Evolutionary conservation across 306 rosid genomes (phyloP).

Genomic region (Luffa aegyptiaca): DNA sequence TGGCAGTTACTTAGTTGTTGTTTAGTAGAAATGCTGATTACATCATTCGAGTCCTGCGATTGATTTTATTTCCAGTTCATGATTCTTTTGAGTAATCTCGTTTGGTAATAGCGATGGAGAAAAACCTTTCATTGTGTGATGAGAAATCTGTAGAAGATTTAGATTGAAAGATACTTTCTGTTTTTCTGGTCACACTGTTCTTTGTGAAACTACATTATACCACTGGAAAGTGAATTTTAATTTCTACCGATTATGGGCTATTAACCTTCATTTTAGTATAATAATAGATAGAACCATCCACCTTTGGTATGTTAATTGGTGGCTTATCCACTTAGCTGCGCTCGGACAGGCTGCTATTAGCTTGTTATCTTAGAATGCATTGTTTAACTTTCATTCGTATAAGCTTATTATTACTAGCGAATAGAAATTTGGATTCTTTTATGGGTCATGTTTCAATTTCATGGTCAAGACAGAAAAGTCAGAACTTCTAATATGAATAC

Average conservation of each 20-base stretch:
- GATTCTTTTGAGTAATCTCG: not conserved
- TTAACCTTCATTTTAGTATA: no score
- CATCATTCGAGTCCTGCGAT: not conserved
- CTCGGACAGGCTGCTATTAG: no score
- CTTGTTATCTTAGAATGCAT: not conserved
- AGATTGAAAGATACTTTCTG: not conserved
- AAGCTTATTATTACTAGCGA: not conserved
- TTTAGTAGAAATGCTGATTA: not conserved
- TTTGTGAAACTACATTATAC: not conserved
- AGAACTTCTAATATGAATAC: conserved; percentile 10
- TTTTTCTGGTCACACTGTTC: not conserved
- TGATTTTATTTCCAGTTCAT: not conserved
- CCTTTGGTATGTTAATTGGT: no score
- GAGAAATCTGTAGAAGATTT: not conserved
- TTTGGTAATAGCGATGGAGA: not conserved
- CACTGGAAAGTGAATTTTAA: not conserved
- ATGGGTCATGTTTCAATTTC: not conserved
- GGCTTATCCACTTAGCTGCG: no score
- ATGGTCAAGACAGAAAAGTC: not conserved
- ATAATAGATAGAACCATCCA: no score
- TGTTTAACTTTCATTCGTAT: not conserved
- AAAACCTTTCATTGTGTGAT: not conserved
- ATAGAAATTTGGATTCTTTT: not conserved
- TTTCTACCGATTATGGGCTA: no score
- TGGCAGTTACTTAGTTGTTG: not conserved